These are phyloP conservation scores for Gautieria morchelliformis DNA, from an alignment of 768 basidiomycete genomes.

Conservation along the genomic window DNA sequence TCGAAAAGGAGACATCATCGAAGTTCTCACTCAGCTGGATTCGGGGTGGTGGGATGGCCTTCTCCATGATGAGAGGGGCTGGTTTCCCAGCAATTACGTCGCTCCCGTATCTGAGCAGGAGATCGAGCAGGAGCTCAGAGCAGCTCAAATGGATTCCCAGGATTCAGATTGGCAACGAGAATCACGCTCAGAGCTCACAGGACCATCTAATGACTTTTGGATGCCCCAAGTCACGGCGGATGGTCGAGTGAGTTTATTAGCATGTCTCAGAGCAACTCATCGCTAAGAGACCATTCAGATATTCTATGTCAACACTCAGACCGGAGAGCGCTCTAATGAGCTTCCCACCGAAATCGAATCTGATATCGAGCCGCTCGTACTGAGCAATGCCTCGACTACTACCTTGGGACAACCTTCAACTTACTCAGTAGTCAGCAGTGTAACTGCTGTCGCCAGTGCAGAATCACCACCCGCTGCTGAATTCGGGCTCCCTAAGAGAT, in stretches of 20 bases:
- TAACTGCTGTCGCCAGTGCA: conserved; percentile 32
- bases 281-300: conserved; percentile 21
- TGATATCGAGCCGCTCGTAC: conserved; percentile 8
- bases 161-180: conserved; percentile 1
- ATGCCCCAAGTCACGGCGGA: conserved; percentile 30
- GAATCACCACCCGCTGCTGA: conserved; percentile 31
- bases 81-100: conserved; percentile 98
- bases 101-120: conserved; percentile 68
- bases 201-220: conserved; percentile 27
- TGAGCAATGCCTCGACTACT: conserved; percentile 10
- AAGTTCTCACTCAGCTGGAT: conserved; percentile 83
- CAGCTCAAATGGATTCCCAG: neutral
- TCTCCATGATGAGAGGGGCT: conserved; percentile 80
- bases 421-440: conserved; percentile 43
- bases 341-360: conserved; percentile 18
- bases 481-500: conserved; percentile 50
- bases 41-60: conserved; percentile 99
- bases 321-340: conserved; percentile 23
- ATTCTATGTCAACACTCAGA: conserved; percentile 33
- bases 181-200: conserved; percentile 1
- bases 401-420: conserved; percentile 32
- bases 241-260: conserved; percentile 28
- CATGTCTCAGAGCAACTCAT: neutral
- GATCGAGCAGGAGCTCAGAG: conserved; percentile 36
- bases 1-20: conserved; percentile 78